These are phyloP conservation scores for Brassica nigra DNA, from an alignment of 345 rosid genomes.

Conservation along the genomic window DNA sequence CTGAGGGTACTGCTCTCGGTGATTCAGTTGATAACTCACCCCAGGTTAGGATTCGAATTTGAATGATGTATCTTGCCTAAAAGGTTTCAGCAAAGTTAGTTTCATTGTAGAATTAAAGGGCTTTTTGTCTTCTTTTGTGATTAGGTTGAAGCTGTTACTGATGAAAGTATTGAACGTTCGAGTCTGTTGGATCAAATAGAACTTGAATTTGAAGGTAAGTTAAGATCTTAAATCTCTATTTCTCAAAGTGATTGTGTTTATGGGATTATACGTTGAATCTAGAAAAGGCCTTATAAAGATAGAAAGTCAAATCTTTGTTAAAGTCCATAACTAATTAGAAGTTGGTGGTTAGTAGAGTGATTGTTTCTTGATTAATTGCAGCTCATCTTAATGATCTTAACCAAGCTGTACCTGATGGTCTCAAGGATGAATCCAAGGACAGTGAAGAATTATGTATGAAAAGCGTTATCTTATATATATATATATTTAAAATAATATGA, in stretches of 20 bases:
- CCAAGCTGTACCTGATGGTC: slow-evolving; percentile 30
- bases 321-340: not conserved
- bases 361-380: slow-evolving; percentile 4
- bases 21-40: not conserved
- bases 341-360: not conserved
- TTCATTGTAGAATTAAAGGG: not conserved
- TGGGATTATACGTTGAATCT: not conserved
- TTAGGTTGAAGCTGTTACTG: slow-evolving; percentile 24
- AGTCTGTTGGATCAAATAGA: slow-evolving; percentile 30
- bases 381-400: slow-evolving; percentile 33
- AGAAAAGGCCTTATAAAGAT: not conserved
- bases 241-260: not conserved
- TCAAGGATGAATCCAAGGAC: slow-evolving; percentile 18
- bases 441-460: slow-evolving; percentile 27
- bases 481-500: not conserved
- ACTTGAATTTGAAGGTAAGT: slow-evolving; percentile 35
- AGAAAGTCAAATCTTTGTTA: not conserved
- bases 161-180: slow-evolving; percentile 15
- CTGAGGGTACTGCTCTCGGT: slow-evolving; percentile 1
- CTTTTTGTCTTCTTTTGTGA: not conserved
- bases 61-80: not conserved
- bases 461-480: not conserved
- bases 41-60: slow-evolving; percentile 14
- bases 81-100: not conserved
- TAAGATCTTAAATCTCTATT: slow-evolving; percentile 21